These are phyloP conservation scores for Glebionis coronaria DNA, from an alignment of 129 eudicot species.

Conservation along the genomic window DNA sequence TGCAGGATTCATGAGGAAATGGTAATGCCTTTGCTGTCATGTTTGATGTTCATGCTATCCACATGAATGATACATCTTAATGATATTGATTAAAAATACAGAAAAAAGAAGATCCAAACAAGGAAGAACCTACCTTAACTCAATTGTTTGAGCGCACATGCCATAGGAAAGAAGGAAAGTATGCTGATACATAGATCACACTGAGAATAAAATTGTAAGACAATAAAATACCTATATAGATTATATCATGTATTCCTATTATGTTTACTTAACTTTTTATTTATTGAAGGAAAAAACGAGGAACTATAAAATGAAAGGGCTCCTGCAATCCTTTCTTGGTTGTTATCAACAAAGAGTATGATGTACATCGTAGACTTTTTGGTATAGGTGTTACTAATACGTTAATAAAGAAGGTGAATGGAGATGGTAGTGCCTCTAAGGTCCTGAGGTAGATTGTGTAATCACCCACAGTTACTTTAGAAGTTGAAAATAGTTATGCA, in stretches of 20 bases:
- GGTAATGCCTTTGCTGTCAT: background rate
- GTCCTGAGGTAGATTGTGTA: background rate
- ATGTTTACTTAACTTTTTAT: too few relatives aligned
- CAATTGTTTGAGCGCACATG: conserved; percentile 1
- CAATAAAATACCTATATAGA: background rate
- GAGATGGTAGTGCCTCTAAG: background rate
- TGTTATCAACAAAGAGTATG: too few relatives aligned
- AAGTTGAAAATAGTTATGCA: background rate
- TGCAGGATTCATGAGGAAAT: background rate
- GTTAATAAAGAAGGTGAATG: too few relatives aligned
- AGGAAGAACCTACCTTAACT: too few relatives aligned
- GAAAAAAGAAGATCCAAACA: too few relatives aligned
- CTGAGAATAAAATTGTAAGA: background rate
- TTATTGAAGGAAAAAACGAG: background rate
- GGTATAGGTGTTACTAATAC: too few relatives aligned
- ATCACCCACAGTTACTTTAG: background rate
- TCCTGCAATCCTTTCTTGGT: background rate
- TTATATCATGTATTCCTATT: too few relatives aligned
- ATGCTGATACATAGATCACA: too few relatives aligned
- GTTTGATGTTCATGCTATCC: too few relatives aligned
- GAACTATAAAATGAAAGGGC: background rate
- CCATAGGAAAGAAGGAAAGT: background rate
- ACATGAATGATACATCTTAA: too few relatives aligned
- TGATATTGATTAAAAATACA: too few relatives aligned
- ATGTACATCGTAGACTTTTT: too few relatives aligned